phyloP scores from a whole-genome alignment of 768 basidiomycete species.

The Mycena vulgaris region DNA sequence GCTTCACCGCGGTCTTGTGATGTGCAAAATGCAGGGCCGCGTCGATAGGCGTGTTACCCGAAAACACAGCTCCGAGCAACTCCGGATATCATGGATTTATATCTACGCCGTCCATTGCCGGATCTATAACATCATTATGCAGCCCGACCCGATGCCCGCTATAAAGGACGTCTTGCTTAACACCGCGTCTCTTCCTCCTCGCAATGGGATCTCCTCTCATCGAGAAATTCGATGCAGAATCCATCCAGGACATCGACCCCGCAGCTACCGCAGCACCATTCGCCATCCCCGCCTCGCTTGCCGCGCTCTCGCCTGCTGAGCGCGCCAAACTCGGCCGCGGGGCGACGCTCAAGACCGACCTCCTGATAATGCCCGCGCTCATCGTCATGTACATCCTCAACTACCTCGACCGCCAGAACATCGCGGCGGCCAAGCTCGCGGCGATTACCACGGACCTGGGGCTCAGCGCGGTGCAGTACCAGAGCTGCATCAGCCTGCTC shows the following conservation, averaged over 20 bases:
- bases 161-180: conserved; percentile 41
- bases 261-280: neutral
- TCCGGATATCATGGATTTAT: too few species aligned
- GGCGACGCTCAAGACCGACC: conserved; percentile 35
- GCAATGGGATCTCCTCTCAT: conserved; percentile 3
- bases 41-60: too few species aligned
- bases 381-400: conserved; percentile 36
- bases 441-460: conserved; percentile 21
- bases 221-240: conserved; percentile 15
- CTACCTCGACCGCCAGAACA: conserved; percentile 39
- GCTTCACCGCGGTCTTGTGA: too few species aligned
- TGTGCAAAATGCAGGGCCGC: too few species aligned
- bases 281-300: conserved; percentile 26
- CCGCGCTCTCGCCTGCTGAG: conserved; percentile 12
- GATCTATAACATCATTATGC: neutral
- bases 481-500: conserved; percentile 33
- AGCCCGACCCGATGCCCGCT: neutral
- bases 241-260: neutral
- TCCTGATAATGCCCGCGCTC: conserved; percentile 30
- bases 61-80: too few species aligned
- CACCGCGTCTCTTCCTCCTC: neutral
- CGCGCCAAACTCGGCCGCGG: conserved; percentile 13
- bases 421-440: conserved; percentile 34
- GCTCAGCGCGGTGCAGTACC: conserved; percentile 32
- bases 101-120: too few species aligned